These are phyloP conservation scores for Talaromyces funiculosus DNA, from an alignment of 2,329 filamentous ascomycete species.

Conservation along the genomic window DNA sequence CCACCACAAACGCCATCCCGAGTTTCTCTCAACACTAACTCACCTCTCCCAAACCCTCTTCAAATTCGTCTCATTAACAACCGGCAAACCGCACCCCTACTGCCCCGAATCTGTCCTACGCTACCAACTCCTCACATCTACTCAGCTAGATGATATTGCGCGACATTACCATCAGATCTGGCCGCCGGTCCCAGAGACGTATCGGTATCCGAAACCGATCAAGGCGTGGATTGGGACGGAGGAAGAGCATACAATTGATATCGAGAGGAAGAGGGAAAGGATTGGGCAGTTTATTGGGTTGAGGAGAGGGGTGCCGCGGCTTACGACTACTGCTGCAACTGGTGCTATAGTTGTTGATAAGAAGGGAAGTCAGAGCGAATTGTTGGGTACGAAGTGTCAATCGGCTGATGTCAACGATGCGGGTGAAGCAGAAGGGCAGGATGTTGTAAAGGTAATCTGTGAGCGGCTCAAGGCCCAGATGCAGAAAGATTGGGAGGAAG, in stretches of 20 bases:
- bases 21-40: neutral
- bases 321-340: neutral
- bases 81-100: conserved; percentile 30
- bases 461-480: conserved; percentile 2
- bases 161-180: conserved; percentile 39
- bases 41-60: neutral
- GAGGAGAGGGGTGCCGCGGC: conserved; percentile 24
- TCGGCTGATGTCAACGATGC: neutral
- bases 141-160: conserved; percentile 38
- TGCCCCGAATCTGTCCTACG: conserved; percentile 36
- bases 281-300: conserved; percentile 42
- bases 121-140: conserved; percentile 37
- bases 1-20: neutral
- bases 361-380: too few species aligned
- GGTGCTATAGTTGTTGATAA: conserved; percentile 8
- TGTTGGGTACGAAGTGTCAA: neutral
- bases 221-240: conserved; percentile 26
- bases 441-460: neutral
- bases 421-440: neutral
- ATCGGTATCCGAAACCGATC: conserved; percentile 30
- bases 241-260: conserved; percentile 19
- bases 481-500: conserved; percentile 14
- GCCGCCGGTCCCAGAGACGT: conserved; percentile 28
- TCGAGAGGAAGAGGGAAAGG: conserved; percentile 36
- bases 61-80: conserved; percentile 30